Percentiles rank a stretch among this genome's conserved stretches.
phyloP scores from a whole-genome alignment of 2,329 filamentous ascomycete species.

The Colletotrichum australisinense region DNA sequence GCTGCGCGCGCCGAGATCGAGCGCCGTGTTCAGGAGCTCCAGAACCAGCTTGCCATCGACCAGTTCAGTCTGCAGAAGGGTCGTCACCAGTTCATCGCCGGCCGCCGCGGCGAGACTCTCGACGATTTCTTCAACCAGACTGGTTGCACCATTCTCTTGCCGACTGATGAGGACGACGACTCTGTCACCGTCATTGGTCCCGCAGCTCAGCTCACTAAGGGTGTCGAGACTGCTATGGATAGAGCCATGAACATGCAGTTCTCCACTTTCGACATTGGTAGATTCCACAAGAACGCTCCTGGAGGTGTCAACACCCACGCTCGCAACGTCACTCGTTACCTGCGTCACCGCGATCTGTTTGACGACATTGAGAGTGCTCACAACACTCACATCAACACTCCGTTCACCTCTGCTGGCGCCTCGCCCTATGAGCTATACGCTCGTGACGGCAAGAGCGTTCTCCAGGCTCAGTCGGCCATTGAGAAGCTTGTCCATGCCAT shows the following conservation, averaged over 20 bases:
- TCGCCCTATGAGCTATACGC: constrained; percentile 91
- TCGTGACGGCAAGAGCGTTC: constrained; percentile 83
- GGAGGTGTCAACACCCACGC: constrained; percentile 82
- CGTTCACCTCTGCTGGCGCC: constrained; percentile 74
- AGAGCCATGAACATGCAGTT: constrained; percentile 89
- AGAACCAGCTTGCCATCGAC: constrained; percentile 79
- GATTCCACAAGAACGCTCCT: constrained; percentile 80
- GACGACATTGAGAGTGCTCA: constrained; percentile 84
- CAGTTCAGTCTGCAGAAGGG: constrained; percentile 86
- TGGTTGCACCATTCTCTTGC: constrained; percentile 88
- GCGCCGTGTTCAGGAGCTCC: constrained; percentile 79
- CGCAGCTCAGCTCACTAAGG: constrained; percentile 76
- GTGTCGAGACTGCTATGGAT: constrained; percentile 86
- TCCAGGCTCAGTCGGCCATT: constrained; percentile 81
- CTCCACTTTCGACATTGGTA: constrained; percentile 83
- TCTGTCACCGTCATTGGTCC: constrained; percentile 88
- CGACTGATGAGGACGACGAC: constrained; percentile 81
- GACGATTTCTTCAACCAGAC: constrained; percentile 92
- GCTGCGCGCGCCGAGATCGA: constrained; percentile 85
- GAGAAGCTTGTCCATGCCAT: constrained; percentile 79
- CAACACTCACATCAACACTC: constrained; percentile 88
- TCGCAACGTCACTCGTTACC: constrained; percentile 86
- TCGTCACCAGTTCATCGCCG: constrained; percentile 94
- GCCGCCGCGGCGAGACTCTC: constrained; percentile 80
- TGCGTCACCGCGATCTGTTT: constrained; percentile 84